Evolutionary conservation across 169 alveolate genomes (phyloP), one percentile per base, ranked within the genome.

Genomic region (Plasmodium falciparum): DNA sequence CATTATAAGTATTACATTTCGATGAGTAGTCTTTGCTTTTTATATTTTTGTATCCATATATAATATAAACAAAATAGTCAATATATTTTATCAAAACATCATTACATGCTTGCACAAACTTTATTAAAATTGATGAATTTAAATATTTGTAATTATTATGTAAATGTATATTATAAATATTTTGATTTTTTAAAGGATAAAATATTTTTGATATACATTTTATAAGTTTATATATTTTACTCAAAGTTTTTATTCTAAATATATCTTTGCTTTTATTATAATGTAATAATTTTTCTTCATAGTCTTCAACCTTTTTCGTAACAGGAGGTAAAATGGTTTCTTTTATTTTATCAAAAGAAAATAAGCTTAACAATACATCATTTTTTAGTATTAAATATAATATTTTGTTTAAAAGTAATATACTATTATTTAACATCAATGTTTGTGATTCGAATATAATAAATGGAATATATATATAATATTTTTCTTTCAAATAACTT

Each of bases 361-460:
- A 78, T n/a, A 78, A 59, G n/a, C 59, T 49, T 7, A 66, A 24
- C 13, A 78, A 78, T 49, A 78, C 20, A 15, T 78, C 39, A 29
- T 71, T 66, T 39, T 52, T 29, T 70, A 78, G 22, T 50, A 78
- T 78, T 49, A 66, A 26, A 20, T 50, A 12, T 7, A 78, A 17
- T 3, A 78, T 78, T 66, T 26, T 63, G 29, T 78, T 78, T 13
- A 78, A 59, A 29, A 78, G 29, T 17, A 78, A n/a, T 22, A 65
- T 70, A 56, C 89, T 50, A 66, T 29, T 78, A 39, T 47, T 78
- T 22, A 78, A 52, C 49, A 78, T 33, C 47, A 78, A 52, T 24
- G 89, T 78, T 29, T 78, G 89, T 3, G 89, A 78, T 50, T 78
- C 89, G 13, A 78, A 78, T 4, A 78, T 78, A 22, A 78, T 78